These are phyloP conservation scores for Aphanomyces invadans DNA, from an alignment of 352 stramenopile species.

Conservation along the genomic window DNA sequence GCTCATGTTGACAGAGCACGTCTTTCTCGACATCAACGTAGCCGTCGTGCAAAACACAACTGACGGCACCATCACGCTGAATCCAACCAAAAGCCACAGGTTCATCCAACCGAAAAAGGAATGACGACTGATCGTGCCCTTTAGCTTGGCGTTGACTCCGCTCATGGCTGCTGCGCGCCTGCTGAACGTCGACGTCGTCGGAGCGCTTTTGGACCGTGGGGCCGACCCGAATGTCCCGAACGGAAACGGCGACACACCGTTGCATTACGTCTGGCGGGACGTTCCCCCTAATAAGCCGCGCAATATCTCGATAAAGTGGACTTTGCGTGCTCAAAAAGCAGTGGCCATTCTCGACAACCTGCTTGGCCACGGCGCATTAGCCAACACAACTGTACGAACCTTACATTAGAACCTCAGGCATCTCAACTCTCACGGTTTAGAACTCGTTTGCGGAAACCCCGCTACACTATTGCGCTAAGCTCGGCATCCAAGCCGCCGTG, in stretches of 20 bases:
- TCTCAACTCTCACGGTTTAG: slow-evolving; percentile 25
- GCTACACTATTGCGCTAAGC: slow-evolving; percentile 44
- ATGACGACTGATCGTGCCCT: slow-evolving; percentile 10
- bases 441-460: slow-evolving; percentile 56
- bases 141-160: slow-evolving; percentile 44
- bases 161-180: slow-evolving; percentile 59
- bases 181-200: slow-evolving; percentile 43
- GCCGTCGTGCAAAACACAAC: slow-evolving; percentile 15
- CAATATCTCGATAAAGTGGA: slow-evolving; percentile 21
- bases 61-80: slow-evolving; percentile 5
- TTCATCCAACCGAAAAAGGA: background rate
- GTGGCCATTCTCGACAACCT: slow-evolving; percentile 38
- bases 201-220: slow-evolving; percentile 39
- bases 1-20: slow-evolving; percentile 49
- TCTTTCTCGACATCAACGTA: slow-evolving; percentile 62
- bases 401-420: background rate
- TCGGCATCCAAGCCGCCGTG: slow-evolving; percentile 47
- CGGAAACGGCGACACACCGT: slow-evolving; percentile 54
- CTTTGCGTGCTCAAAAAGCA: slow-evolving; percentile 34
- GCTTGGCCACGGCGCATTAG: slow-evolving; percentile 30
- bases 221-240: slow-evolving; percentile 44
- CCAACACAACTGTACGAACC: slow-evolving; percentile 29
- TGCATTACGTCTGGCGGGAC: slow-evolving; percentile 49
- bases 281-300: background rate
- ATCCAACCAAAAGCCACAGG: slow-evolving; percentile 5